phyloP scores from a whole-genome alignment of 768 basidiomycete species.

The Suillus subalutaceus region DNA sequence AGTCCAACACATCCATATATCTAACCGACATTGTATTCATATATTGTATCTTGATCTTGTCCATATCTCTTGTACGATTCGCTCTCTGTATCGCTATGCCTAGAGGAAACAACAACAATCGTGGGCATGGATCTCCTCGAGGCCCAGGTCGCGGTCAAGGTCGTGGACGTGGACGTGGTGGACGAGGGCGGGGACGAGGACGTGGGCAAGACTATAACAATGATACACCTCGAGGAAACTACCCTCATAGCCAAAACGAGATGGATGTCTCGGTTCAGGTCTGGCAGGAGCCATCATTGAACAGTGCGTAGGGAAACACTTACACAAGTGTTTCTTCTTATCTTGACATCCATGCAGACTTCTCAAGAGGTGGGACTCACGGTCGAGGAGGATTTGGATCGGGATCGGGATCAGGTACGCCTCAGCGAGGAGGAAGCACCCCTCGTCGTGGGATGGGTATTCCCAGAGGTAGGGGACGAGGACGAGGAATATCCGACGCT shows the following conservation, averaged over 20 bases:
- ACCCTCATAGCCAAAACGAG: conserved; percentile 22
- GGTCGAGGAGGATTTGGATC: conserved; percentile 19
- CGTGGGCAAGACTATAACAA: not conserved
- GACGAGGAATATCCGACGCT: conserved; percentile 16
- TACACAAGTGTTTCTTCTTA: not conserved
- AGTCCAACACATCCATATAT: not conserved
- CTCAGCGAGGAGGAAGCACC: conserved; percentile 1
- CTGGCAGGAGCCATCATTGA: conserved; percentile 19
- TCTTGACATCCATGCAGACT: conserved; percentile 16
- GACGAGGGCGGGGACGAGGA: conserved; percentile 6
- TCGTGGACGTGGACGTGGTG: conserved; percentile 20
- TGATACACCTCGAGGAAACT: conserved; percentile 16
- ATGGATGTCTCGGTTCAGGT: conserved; percentile 28
- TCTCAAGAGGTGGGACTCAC: conserved; percentile 4
- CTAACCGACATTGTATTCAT: conserved; percentile 10
- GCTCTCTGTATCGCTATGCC: conserved; percentile 22
- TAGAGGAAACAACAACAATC: conserved; percentile 16
- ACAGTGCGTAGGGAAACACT: conserved; percentile 19
- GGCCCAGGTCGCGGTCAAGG: conserved; percentile 23
- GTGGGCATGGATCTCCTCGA: conserved; percentile 27
- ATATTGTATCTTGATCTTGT: conserved; percentile 9
- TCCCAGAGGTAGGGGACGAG: conserved; percentile 23
- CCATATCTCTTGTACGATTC: conserved; percentile 5
- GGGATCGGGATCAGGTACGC: conserved; percentile 9
- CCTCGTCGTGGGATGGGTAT: conserved; percentile 14